phyloP scores from a whole-genome alignment of 176 grass and related monocot species.

The Triticum timopheevii region DNA sequence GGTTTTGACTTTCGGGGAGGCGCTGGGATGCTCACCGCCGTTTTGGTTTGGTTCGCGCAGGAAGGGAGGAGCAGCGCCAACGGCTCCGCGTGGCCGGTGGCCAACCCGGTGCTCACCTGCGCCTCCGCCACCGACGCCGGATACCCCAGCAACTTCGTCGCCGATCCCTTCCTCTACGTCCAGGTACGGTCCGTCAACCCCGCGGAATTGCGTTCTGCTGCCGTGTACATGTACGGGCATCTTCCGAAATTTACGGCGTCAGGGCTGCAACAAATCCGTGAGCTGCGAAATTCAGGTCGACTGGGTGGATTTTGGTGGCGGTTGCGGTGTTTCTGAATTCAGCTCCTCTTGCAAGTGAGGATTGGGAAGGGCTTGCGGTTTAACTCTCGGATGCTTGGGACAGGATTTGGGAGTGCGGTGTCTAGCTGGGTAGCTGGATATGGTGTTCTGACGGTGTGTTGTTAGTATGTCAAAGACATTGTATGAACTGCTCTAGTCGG shows the following conservation, averaged over 20 bases:
- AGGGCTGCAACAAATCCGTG: neutral
- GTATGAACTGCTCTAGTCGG: neutral
- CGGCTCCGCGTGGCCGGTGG: conserved; percentile 94
- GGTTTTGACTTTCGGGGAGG: neutral
- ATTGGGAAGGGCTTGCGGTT: neutral
- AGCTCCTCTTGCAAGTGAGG: neutral
- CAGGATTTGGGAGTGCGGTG: neutral
- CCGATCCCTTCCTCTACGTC: conserved; percentile 85
- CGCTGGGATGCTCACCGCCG: neutral
- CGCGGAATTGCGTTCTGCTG: neutral
- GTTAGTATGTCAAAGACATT: neutral
- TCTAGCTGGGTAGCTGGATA: neutral
- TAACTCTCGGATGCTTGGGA: neutral
- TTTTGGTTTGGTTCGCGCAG: conserved; percentile 39
- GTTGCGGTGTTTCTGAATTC: neutral
- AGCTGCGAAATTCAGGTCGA: conserved; percentile 1
- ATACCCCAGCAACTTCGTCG: conserved; percentile 90
- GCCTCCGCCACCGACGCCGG: conserved; percentile 59
- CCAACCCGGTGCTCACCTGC: conserved; percentile 92
- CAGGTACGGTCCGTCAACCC: conserved; percentile 39
- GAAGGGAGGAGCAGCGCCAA: conserved; percentile 71
- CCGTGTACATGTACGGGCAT: neutral
- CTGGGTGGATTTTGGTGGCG: neutral
- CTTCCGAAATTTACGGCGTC: neutral
- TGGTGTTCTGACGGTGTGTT: neutral